Base-by-base conservation (phyloP, 208 protist species). In the Trypanosoma lewisi region DNA sequence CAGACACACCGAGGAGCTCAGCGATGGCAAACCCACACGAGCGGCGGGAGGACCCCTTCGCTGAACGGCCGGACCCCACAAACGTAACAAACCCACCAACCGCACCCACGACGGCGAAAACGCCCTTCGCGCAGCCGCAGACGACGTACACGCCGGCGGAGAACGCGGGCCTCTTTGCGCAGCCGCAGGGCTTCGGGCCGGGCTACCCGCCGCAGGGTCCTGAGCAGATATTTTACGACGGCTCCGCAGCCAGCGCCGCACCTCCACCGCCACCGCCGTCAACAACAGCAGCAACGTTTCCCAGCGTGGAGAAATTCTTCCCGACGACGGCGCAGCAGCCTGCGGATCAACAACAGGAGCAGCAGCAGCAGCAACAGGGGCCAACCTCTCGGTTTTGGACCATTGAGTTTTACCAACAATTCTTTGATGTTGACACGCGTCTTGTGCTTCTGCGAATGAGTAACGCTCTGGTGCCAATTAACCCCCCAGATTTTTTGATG, bases 361-460 rank as follows among this genome's bases (percentile, higher is more conserved):
- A 1, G 36, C 53, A 49, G 36, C 34, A n/a, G 37, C 30, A 37
- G 30, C 16, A 36, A 7, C 3, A n/a, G 27, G 4, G 11, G 16
- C 27, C 64, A 11, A 89, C 71, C 28, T 84, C 78, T 12, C 85
- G 83, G 64, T 87, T 94, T 67, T 96, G 85, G 83, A 87, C 58
- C 16, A 53, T 93, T 33, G 82, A 74, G 63, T 96, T 92, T 52
- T 96, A 93, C 52, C 91, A 94, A 70, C 85, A 91, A 57, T 96
- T 90, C 69, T 96, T 96, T 55, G 87, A 96, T 64, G 83, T 96
- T 31, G 82, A 79, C 63, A 95, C 91, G n/a, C 55, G 73, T 28
- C 82, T 92, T 50, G 84, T 96, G 47, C 70, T 89, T 44, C 55
- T 81, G 48, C 87, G 91, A 21, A 65, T 94, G 58, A 87, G 67